These are phyloP conservation scores for Microcyclospora tardicrescens DNA, from an alignment of 2,329 filamentous ascomycete genomes.

Conservation along the genomic window DNA sequence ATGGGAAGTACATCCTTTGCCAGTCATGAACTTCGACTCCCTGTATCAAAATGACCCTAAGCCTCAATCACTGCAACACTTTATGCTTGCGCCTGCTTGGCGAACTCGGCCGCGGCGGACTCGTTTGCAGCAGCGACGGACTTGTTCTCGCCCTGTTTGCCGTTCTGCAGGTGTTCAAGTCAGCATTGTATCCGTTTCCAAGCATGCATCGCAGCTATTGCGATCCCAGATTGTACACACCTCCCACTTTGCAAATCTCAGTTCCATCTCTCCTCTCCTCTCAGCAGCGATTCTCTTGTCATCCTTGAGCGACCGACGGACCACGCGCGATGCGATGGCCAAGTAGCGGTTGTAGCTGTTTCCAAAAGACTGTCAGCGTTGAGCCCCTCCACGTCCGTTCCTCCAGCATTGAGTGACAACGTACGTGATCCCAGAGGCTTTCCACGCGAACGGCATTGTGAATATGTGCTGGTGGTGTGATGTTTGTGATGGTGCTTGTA, in stretches of 20 bases:
- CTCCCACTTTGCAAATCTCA: constrained; percentile 90
- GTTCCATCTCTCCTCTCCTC: constrained; percentile 76
- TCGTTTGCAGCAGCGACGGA: constrained; percentile 49
- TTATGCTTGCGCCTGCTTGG: constrained; percentile 21
- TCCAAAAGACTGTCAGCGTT: not conserved
- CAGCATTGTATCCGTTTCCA: constrained; percentile 3
- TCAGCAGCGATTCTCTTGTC: constrained; percentile 77
- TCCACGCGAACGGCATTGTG: constrained; percentile 97
- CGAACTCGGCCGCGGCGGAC: constrained; percentile 33
- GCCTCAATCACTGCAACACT: too few relatives aligned
- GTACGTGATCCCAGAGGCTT: constrained; percentile 92
- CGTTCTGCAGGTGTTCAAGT: constrained; percentile 51
- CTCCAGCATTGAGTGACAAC: constrained; percentile 25
- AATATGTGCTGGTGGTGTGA: constrained; percentile 16
- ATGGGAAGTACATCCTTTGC: too few relatives aligned
- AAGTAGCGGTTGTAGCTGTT: constrained; percentile 99
- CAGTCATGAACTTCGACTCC: too few relatives aligned
- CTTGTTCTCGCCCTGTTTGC: constrained; percentile 84
- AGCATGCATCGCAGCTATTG: not conserved
- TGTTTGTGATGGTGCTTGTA: not conserved
- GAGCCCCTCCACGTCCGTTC: not conserved
- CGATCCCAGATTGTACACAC: constrained; percentile 45
- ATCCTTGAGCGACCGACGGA: constrained; percentile 95
- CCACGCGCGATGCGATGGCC: constrained; percentile 81
- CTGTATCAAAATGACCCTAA: not conserved